Base-by-base conservation (phyloP, 768 basidiomycete species). In the Leccinum sublutescens region DNA sequence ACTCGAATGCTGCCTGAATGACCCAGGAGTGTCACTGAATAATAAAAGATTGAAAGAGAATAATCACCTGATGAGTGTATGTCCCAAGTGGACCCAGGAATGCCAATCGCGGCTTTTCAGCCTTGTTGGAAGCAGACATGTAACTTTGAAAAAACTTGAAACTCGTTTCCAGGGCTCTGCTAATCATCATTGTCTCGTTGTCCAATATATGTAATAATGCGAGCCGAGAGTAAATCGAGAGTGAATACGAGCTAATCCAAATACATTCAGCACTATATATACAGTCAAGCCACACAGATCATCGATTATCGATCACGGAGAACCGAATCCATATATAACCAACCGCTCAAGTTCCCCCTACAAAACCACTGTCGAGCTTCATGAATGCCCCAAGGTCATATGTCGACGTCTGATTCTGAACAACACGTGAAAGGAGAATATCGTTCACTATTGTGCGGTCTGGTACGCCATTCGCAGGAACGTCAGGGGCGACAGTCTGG, bases 31-130 rank as follows among this genome's bases (percentile, higher is more conserved):
- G 47, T 67, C 38, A 77, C 74, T 19, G 43, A 21, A 76, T 25
- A 43, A 36, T 52, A 45, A 52, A 50, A 34, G 14, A 48, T 51
- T 12, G 27, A 31, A 40, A 38, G 33, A 53, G 27, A 48, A 49
- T 15, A 64, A 66, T 50, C 47, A 81, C 83, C 75, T 85, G 86
- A 62, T 90, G 88, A 27, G 87, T 81, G 68, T 88, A 89, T 36
- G 88, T 90, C 31, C 88, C 88, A 49, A 79, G 74, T 29, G 88
- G 88, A 8, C 88, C 88, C 45, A 90, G 75, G 67, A 84, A 82
- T 52, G 83, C 82, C 21, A 90, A 55, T 40, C 54, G 64, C 6
- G 69, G 68, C 45, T 58, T 70, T 56, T 52, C 50, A 34, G 64
- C 27, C n/a, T 49, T 50, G 15, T 47, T 47, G 15, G 61, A 47